Percentiles rank a stretch among this genome's conserved stretches.
Evolutionary conservation across 2,329 filamentous ascomycete genomes (phyloP).

Genomic region (Hortaea sp.): DNA sequence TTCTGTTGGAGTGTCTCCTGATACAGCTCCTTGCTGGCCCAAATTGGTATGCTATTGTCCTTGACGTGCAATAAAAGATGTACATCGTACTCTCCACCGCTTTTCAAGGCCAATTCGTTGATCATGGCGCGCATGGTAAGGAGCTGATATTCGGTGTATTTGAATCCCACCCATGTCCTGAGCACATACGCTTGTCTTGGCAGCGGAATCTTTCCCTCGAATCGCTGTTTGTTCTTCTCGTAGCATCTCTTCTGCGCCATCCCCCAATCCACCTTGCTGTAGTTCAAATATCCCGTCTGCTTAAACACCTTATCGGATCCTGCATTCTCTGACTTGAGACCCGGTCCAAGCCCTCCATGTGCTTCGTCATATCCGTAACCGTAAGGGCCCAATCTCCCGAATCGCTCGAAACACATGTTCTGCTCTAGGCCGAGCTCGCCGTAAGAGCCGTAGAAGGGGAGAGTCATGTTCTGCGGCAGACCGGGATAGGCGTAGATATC

Average conservation of each 20-base stretch:
- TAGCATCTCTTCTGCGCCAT: constrained; percentile 37
- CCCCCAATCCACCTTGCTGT: constrained; percentile 39
- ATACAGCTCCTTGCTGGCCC: constrained; percentile 63
- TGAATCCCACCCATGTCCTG: constrained; percentile 72
- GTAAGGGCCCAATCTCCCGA: constrained; percentile 40
- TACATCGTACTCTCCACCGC: constrained; percentile 77
- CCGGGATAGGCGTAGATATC: constrained; percentile 56
- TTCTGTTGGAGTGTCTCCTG: constrained; percentile 55
- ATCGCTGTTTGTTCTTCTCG: constrained; percentile 40
- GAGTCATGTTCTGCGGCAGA: constrained; percentile 39
- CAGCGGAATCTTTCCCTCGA: constrained; percentile 30
- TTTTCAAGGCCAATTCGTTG: constrained; percentile 67
- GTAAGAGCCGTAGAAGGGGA: constrained; percentile 40
- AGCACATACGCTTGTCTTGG: constrained; percentile 72
- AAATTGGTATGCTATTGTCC: constrained; percentile 64
- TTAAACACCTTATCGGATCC: constrained; percentile 43
- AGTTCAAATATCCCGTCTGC: constrained; percentile 38
- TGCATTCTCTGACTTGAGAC: constrained; percentile 31
- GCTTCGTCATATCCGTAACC: constrained; percentile 39
- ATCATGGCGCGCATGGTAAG: constrained; percentile 76
- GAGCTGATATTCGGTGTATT: constrained; percentile 69
- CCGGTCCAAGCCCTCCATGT: constrained; percentile 40
- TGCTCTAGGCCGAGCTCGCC: constrained; percentile 37
- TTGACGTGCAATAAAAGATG: constrained; percentile 80
- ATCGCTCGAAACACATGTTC: constrained; percentile 42